phyloP scores from a whole-genome alignment of 176 grass and related monocot species.

The Musa schizocarpa region DNA sequence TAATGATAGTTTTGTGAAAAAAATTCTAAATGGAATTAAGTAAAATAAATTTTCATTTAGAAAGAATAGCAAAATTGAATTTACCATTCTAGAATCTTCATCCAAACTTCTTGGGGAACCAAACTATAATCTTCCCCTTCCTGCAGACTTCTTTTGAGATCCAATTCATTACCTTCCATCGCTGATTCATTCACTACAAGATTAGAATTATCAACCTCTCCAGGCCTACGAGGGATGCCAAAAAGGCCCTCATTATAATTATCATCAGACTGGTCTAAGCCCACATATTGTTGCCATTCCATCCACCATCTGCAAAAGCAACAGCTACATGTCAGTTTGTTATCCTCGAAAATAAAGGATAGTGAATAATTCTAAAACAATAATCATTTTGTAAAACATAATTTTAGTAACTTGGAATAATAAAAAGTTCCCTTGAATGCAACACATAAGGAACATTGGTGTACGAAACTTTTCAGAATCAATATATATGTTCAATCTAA shows the following conservation, averaged over 20 bases:
- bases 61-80: slow-evolving; percentile 1
- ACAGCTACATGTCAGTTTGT: slow-evolving; percentile 15
- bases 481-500: too few species aligned
- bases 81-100: slow-evolving; percentile 67
- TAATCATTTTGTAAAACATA: too few species aligned
- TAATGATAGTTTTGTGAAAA: not conserved
- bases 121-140: slow-evolving; percentile 75
- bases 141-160: slow-evolving; percentile 62
- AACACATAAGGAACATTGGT: too few species aligned
- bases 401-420: too few species aligned
- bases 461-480: too few species aligned
- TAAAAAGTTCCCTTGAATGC: too few species aligned
- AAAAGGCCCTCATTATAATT: slow-evolving; percentile 31
- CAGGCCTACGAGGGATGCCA: slow-evolving; percentile 40
- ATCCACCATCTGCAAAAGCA: slow-evolving; percentile 76
- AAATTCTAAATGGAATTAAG: not conserved
- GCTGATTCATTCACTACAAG: slow-evolving; percentile 49
- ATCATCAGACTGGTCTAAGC: slow-evolving; percentile 27
- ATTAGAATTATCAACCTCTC: slow-evolving; percentile 87
- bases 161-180: slow-evolving; percentile 33
- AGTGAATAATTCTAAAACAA: not conserved
- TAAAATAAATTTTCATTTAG: not conserved
- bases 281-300: slow-evolving; percentile 65
- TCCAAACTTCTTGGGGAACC: slow-evolving; percentile 77
- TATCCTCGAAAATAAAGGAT: not conserved